These are phyloP conservation scores for Xylaria longipes DNA, from an alignment of 495 filamentous ascomycete species.

Conservation along the genomic window DNA sequence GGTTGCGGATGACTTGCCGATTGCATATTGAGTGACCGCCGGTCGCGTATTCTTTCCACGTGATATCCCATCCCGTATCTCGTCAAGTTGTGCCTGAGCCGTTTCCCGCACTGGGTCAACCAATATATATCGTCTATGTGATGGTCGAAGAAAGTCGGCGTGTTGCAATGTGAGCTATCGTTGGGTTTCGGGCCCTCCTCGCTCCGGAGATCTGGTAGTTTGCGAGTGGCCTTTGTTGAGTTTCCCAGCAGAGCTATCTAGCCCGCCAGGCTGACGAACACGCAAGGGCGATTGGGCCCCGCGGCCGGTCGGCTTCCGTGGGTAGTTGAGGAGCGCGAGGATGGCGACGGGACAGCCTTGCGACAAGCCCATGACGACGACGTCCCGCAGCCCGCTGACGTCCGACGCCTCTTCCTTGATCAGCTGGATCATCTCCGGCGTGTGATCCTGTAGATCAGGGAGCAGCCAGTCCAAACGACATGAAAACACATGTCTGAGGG, in stretches of 20 bases:
- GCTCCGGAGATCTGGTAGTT: neutral
- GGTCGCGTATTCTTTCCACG: neutral
- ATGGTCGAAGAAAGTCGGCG: slow-evolving; percentile 54
- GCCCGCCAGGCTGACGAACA: neutral
- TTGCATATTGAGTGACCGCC: neutral
- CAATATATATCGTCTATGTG: slow-evolving; percentile 51
- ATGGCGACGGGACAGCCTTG: slow-evolving; percentile 59
- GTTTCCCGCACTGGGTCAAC: slow-evolving; percentile 41
- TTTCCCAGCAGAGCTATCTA: neutral
- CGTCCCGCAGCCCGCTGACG: slow-evolving; percentile 39
- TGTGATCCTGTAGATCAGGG: slow-evolving; percentile 49
- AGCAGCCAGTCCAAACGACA: slow-evolving; percentile 35
- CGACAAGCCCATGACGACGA: slow-evolving; percentile 59
- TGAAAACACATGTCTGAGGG: neutral
- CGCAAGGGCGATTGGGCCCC: neutral
- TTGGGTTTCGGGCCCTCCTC: neutral
- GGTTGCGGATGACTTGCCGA: neutral
- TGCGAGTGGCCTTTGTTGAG: neutral
- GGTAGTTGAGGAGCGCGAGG: slow-evolving; percentile 37
- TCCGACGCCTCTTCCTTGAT: slow-evolving; percentile 43
- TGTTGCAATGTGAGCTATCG: slow-evolving; percentile 11
- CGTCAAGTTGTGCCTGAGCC: slow-evolving; percentile 27
- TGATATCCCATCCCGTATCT: too few relatives aligned
- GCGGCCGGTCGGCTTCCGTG: neutral
- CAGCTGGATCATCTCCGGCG: slow-evolving; percentile 41